Evolutionary conservation across 1,139 yeast genomes (phyloP).

Genomic region (Yamadazyma kanchanaburiensis): DNA sequence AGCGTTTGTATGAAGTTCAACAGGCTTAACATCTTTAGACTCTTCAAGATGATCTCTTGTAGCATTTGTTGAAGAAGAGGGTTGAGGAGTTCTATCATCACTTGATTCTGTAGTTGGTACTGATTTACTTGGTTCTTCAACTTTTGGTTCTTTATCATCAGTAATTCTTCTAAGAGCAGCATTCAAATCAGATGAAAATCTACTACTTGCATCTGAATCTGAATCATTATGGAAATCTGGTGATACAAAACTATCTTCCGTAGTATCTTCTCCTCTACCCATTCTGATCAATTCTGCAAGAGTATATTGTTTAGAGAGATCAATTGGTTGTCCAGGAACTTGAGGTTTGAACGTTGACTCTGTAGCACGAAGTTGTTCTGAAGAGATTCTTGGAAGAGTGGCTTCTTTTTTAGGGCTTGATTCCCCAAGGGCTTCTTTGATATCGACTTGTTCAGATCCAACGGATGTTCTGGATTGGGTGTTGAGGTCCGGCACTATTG

Average conservation of each 20-base stretch:
- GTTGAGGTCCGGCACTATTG: too few relatives aligned
- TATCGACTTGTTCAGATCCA: too few relatives aligned
- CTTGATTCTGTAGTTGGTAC: conserved; percentile 9
- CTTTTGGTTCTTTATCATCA: conserved; percentile 6
- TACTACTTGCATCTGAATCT: conserved; percentile 13
- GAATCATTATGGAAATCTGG: conserved; percentile 11
- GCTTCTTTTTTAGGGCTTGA: too few relatives aligned
- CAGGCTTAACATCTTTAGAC: conserved; percentile 1
- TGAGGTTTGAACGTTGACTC: conserved; percentile 1
- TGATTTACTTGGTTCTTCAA: conserved; percentile 1
- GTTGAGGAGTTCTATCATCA: conserved; percentile 11
- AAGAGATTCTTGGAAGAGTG: too few relatives aligned
- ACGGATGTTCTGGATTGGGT: too few relatives aligned
- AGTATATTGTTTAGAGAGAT: conserved; percentile 6
- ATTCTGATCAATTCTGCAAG: conserved; percentile 12
- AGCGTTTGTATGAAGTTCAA: neutral
- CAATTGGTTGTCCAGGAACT: conserved; percentile 3
- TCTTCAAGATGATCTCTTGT: conserved; percentile 6
- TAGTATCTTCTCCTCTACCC: conserved; percentile 8
- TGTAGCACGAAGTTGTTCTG: too few relatives aligned
- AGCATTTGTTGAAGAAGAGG: conserved; percentile 10
- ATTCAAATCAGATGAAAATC: conserved; percentile 14
- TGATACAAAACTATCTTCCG: conserved; percentile 9
- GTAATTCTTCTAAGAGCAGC: conserved; percentile 14
- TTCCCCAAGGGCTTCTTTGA: too few relatives aligned